Conservation (phyloP, 176 grass and related monocot genomes). For the Alloteropsis semialata region DNA sequence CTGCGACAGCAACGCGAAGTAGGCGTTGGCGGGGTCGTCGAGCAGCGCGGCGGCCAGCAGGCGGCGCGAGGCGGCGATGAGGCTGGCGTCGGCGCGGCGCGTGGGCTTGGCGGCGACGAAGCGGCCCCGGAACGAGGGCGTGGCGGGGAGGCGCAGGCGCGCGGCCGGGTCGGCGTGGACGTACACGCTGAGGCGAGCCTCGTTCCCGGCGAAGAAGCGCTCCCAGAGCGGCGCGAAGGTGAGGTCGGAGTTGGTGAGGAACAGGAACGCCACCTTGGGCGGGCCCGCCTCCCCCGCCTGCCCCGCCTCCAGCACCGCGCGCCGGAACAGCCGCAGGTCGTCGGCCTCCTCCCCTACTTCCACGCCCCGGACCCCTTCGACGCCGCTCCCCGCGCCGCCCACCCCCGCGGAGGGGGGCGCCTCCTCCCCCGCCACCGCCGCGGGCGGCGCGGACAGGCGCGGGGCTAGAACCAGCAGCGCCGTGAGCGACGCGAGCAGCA, state of each 20-base stretch:
- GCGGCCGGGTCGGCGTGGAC: conserved; percentile 68
- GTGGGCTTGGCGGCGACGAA: conserved; percentile 69
- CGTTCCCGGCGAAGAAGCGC: conserved; percentile 66
- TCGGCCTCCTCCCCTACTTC: conserved; percentile 27
- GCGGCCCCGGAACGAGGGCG: conserved; percentile 49
- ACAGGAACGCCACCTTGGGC: conserved; percentile 86
- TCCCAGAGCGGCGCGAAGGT: conserved; percentile 84
- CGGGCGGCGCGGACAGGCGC: conserved; percentile 15
- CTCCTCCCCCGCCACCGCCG: neutral
- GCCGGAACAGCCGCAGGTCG: conserved; percentile 62
- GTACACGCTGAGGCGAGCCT: conserved; percentile 47
- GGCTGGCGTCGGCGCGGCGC: conserved; percentile 60
- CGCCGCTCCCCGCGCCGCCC: neutral
- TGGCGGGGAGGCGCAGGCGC: conserved; percentile 15
- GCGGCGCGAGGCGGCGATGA: conserved; percentile 71
- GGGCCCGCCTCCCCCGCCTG: neutral
- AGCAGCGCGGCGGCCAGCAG: conserved; percentile 63
- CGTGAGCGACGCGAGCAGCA: conserved; percentile 44
- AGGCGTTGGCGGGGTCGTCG: conserved; percentile 73
- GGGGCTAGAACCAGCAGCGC: conserved; percentile 42
- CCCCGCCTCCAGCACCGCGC: conserved; percentile 35
- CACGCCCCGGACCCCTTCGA: neutral
- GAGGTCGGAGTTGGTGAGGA: conserved; percentile 82
- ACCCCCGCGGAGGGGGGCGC: neutral
- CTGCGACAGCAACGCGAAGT: conserved; percentile 76